These are phyloP conservation scores for Kalmusia sp. DNA, from an alignment of 2,329 filamentous ascomycete genomes.

Conservation along the genomic window DNA sequence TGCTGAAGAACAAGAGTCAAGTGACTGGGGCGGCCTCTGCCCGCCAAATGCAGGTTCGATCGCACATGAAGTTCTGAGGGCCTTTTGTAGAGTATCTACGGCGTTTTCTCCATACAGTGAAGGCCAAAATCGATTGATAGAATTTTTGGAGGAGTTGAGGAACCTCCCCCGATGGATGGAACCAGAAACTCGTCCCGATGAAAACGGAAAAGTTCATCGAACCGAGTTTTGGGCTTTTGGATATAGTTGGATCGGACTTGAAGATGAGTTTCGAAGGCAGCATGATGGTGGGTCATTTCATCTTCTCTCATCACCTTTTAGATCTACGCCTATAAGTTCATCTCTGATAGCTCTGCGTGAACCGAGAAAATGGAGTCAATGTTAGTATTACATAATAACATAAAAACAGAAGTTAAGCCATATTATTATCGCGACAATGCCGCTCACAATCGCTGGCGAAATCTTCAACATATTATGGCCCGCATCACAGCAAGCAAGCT, in stretches of 20 bases:
- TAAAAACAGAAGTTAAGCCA: neutral
- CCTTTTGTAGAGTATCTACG: neutral
- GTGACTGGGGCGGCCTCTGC: neutral
- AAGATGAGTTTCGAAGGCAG: conserved; percentile 3
- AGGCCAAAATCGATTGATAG: conserved; percentile 1
- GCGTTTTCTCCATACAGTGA: conserved; percentile 4
- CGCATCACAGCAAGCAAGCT: conserved; percentile 1
- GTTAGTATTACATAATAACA: no score
- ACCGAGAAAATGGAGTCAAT: no score
- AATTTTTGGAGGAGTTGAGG: neutral
- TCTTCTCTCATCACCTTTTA: neutral
- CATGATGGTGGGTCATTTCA: neutral
- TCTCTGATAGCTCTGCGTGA: no score
- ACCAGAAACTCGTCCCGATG: neutral
- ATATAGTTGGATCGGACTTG: conserved; percentile 1
- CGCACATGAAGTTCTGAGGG: neutral
- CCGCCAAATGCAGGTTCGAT: neutral
- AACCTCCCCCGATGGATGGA: conserved; percentile 4
- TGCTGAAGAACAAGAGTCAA: neutral
- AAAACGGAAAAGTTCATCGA: neutral
- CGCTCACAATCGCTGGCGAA: conserved; percentile 1
- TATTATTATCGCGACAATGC: neutral
- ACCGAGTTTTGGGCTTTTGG: conserved; percentile 5
- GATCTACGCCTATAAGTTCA: no score
- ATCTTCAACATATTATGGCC: conserved; percentile 3